phyloP scores from a whole-genome alignment of 2,329 filamentous ascomycete genomes.

The Diaporthe vexans region DNA sequence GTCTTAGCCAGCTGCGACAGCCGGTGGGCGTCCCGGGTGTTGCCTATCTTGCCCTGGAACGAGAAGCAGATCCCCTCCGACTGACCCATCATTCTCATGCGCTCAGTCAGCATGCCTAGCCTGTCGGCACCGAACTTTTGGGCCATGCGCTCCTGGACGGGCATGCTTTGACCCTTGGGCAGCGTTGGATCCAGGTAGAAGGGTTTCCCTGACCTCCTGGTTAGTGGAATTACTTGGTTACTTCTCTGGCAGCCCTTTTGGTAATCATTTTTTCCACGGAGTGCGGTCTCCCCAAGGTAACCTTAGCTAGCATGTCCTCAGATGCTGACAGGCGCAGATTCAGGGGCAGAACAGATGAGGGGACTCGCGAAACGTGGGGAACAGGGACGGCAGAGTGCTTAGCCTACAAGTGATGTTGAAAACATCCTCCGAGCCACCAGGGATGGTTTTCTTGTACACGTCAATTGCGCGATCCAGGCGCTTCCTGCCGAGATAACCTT shows the following conservation, averaged over 20 bases:
- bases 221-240: background rate
- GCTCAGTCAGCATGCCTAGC: constrained; percentile 67
- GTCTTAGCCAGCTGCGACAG: constrained; percentile 78
- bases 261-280: too few species aligned
- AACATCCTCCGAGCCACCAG: constrained; percentile 71
- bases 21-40: constrained; percentile 84
- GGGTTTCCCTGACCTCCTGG: constrained; percentile 62
- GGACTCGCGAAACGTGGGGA: too few species aligned
- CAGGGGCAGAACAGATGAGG: background rate
- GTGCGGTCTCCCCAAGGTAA: background rate
- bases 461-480: constrained; percentile 80
- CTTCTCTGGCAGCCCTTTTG: background rate
- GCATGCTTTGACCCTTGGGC: constrained; percentile 56
- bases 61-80: constrained; percentile 80
- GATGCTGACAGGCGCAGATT: background rate
- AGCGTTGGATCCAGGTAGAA: constrained; percentile 84
- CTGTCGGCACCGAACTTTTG: constrained; percentile 77
- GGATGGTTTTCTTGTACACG: constrained; percentile 73
- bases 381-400: background rate
- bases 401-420: constrained; percentile 75
- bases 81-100: constrained; percentile 70
- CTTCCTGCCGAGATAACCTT: constrained; percentile 85
- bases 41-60: constrained; percentile 79
- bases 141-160: constrained; percentile 66
- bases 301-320: background rate